Conservation (phyloP, 2,329 filamentous ascomycete species). For the Xylariaceae sp. region DNA sequence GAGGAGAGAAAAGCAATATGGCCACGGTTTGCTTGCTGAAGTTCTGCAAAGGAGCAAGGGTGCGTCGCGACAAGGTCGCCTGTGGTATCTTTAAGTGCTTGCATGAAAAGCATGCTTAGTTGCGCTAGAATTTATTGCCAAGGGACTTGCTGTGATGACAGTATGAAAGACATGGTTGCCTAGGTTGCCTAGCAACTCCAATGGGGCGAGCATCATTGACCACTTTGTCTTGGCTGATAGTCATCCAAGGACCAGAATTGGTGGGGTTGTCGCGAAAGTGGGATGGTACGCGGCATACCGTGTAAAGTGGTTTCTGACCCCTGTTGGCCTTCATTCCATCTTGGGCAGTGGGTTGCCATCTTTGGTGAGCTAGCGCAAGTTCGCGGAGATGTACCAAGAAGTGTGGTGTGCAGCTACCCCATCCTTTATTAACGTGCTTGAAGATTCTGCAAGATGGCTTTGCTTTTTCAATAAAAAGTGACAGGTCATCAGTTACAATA, state of each 20-base stretch:
- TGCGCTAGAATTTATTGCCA: slow-evolving; percentile 27
- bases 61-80: slow-evolving; percentile 26
- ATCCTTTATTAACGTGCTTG: slow-evolving; percentile 2
- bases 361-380: slow-evolving; percentile 6
- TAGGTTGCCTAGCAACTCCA: slow-evolving; percentile 41
- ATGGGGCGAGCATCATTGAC: slow-evolving; percentile 26
- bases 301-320: slow-evolving; percentile 44
- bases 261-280: slow-evolving; percentile 36
- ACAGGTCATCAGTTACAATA: slow-evolving; percentile 1
- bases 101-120: slow-evolving; percentile 36
- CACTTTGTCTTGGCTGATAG: slow-evolving; percentile 29
- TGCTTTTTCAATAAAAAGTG: slow-evolving; percentile 4
- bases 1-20: slow-evolving; percentile 21
- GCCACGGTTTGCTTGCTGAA: slow-evolving; percentile 12
- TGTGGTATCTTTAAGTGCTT: slow-evolving; percentile 37
- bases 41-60: slow-evolving; percentile 25
- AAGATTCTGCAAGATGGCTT: slow-evolving; percentile 2
- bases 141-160: slow-evolving; percentile 21
- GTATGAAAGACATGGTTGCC: slow-evolving; percentile 33
- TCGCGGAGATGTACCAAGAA: not conserved
- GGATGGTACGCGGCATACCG: slow-evolving; percentile 40
- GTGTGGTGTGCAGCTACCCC: not conserved
- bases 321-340: slow-evolving; percentile 20
- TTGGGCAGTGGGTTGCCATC: slow-evolving; percentile 2
- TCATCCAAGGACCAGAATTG: slow-evolving; percentile 25